A percentile compares a stretch with the other conserved stretches of the same genome.
phyloP scores from a whole-genome alignment of 2,329 filamentous ascomycete genomes.

The Verticillium tricorpus region DNA sequence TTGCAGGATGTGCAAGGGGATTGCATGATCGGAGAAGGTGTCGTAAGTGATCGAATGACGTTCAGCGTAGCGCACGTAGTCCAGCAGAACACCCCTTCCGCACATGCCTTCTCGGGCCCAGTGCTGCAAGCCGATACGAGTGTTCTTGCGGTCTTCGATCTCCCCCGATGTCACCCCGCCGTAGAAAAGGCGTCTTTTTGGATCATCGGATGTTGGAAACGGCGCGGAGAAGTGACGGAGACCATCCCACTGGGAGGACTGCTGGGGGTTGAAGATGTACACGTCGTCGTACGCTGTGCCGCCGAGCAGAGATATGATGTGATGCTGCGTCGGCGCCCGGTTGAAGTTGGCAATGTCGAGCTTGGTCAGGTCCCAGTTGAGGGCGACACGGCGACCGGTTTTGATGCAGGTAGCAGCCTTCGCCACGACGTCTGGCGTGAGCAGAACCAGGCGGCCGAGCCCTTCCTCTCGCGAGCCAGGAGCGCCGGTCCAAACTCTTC shows the following conservation, averaged over 20 bases:
- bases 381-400: constrained; percentile 44
- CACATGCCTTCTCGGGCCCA: constrained; percentile 42
- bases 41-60: constrained; percentile 31
- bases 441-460: constrained; percentile 42
- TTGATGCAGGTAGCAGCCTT: constrained; percentile 45
- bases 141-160: constrained; percentile 36
- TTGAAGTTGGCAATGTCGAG: constrained; percentile 50
- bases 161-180: constrained; percentile 40
- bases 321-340: constrained; percentile 44
- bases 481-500: constrained; percentile 40
- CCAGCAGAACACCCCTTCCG: constrained; percentile 47
- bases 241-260: constrained; percentile 48
- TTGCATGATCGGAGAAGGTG: constrained; percentile 33
- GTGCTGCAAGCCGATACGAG: constrained; percentile 41
- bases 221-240: constrained; percentile 43
- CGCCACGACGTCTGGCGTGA: constrained; percentile 48
- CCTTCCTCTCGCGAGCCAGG: constrained; percentile 46
- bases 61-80: constrained; percentile 42
- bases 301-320: constrained; percentile 42
- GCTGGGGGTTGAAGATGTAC: constrained; percentile 46
- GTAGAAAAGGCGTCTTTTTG: constrained; percentile 38
- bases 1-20: constrained; percentile 22
- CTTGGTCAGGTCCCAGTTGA: constrained; percentile 53
- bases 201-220: constrained; percentile 23
- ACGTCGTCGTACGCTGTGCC: constrained; percentile 45